These are phyloP conservation scores for Flueggea neowawraea DNA, from an alignment of 441 rosid species.

Conservation along the genomic window DNA sequence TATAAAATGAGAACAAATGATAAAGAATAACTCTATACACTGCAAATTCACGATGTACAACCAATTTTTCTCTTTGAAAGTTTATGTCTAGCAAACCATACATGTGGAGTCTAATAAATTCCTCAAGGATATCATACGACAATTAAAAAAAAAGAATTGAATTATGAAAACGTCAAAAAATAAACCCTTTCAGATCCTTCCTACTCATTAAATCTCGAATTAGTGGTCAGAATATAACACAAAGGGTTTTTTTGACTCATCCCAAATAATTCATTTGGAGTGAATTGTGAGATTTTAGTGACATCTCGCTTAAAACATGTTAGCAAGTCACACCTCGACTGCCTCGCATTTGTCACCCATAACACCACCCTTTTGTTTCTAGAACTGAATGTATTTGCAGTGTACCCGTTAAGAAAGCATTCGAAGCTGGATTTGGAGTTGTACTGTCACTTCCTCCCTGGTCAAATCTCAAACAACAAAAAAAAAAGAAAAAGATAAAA, in stretches of 20 bases:
- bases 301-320: neutral
- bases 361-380: slow-evolving; percentile 90
- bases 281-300: neutral
- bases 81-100: neutral
- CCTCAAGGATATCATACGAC: neutral
- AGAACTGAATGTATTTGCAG: slow-evolving; percentile 75
- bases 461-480: no score
- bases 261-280: neutral
- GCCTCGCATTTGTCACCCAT: slow-evolving; percentile 76
- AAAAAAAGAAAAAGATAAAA: no score
- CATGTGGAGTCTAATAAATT: no score
- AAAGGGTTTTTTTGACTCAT: neutral
- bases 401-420: slow-evolving; percentile 78
- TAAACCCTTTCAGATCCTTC: neutral
- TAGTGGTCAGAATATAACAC: neutral
- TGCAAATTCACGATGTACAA: neutral
- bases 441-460: slow-evolving; percentile 55
- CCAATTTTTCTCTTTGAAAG: neutral
- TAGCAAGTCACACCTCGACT: slow-evolving; percentile 49
- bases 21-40: neutral
- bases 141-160: neutral
- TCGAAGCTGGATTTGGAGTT: slow-evolving; percentile 54
- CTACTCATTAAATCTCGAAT: neutral
- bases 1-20: no score
- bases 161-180: slow-evolving; percentile 1